Evolutionary conservation across 495 filamentous ascomycete genomes (phyloP), one percentile per base, ranked within the genome.

Genomic region (Daldinia bambusicola): DNA sequence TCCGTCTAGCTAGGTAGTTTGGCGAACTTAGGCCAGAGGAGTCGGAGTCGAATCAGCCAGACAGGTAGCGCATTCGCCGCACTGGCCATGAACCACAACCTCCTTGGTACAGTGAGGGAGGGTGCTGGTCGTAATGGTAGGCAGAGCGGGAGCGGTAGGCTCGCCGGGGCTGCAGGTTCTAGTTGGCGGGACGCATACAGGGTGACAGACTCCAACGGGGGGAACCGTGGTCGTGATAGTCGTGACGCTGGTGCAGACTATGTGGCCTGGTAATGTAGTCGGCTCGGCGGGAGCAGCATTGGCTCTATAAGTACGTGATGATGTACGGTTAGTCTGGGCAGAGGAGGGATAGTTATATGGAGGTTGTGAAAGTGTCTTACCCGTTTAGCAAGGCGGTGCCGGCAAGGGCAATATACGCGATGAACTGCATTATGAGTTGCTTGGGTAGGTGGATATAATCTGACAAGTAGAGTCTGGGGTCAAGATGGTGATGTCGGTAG

Each of bases 381-480:
- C 66, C 66, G 32, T 63, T 53, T 9, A 69, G 53, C 16, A 69
- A 52, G 16, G 66, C 60, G 4, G 59, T 59, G 52, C n/a, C 53
- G 31, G 60, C 59, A 41, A 69, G 13, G 36, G 66, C 38, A 20
- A 69, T 43, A 26, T 41, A 38, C 18, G 43, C 55, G 36, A 59
- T 41, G 16, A 45, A 59, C 52, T 63, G 59, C 66, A 69, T 69
- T 32, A 36, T 62, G 66, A 40, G 30, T 45, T 37, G 48, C 58
- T 32, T 53, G 31, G 16, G 31, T 61, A 30, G 16, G 40, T 61
- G 37, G 9, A n/a, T 59, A 37, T 32, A 20, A 37, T 55, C 37
- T 43, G 37, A 37, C 22, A 45, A 8, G 30, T 43, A 48, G 14
- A 55, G 30, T 61, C 45, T 61, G 22, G 18, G 16, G 56, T 66